Base-by-base conservation (phyloP, 352 stramenopile species). In the Phytophthora idaei region DNA sequence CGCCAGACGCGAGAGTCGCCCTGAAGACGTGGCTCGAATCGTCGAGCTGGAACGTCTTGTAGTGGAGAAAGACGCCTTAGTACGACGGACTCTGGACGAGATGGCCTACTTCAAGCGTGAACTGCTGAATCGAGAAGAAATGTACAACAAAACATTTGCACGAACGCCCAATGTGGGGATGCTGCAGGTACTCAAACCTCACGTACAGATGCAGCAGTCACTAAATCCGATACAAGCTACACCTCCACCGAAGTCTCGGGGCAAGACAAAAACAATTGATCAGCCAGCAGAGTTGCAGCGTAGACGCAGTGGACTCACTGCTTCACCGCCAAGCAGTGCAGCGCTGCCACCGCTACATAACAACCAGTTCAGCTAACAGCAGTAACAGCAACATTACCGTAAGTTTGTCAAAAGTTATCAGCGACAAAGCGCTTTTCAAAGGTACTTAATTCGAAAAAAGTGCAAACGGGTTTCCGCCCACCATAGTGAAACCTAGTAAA, bases 71-170 rank as follows among this genome's bases (percentile, higher is more conserved):
- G 87, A 97, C 14, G 79, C 76, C 34, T 64, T 94, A 8, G 79
- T 92, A 27, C 73, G 76, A 47, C 73, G 82, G 36, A 90, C 83
- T 21, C 59, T 87, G 60, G 90, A 97, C 53, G 93, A 98, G 64
- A 96, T 97, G 89, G 81, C 85, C n/a, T 97, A 94, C 64, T 95
- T 97, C 64, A 97, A 98, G 76, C 82, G 90, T 3, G 93, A 98
- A 71, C 70, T 98, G 31, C 71, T 97, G 15, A 98, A 98, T 58
- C 90, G 93, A 14, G 93, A 98, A 64, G 89, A 97, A 55, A 97
- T 88, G 75, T 98, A 97, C 84, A 98, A 98, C 77, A 97, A 97
- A 53, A 96, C 92, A 1, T 98, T 98, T 37, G 85, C 85, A 2
- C 66, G 83, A 6, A 72, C 77, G 9, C 90, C 90, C 0, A 97